Conservation (phyloP, 176 grass and related monocot genomes). For the Raddia guianensis region DNA sequence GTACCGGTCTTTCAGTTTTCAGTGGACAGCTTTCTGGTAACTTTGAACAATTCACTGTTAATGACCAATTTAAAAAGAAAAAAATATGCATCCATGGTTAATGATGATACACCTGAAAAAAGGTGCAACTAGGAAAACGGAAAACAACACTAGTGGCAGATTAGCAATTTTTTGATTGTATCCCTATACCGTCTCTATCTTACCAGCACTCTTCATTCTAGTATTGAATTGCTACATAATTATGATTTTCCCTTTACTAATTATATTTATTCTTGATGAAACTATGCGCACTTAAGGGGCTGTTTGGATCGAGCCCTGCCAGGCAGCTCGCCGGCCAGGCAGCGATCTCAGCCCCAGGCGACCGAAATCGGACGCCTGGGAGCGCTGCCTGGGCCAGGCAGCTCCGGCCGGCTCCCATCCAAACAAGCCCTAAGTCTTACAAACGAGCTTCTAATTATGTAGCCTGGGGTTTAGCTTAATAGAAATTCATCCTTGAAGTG, state of each 20-base stretch:
- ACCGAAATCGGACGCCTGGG: too few relatives aligned
- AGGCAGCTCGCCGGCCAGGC: too few relatives aligned
- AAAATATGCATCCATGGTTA: conserved; percentile 12
- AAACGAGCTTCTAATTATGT: background rate
- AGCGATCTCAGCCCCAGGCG: too few relatives aligned
- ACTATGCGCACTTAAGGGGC: background rate
- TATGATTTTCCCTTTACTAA: conserved; percentile 19
- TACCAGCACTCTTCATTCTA: background rate
- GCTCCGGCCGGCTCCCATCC: too few relatives aligned
- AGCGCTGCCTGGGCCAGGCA: too few relatives aligned
- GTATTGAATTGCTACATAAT: background rate
- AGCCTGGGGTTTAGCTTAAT: background rate
- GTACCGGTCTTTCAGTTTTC: conserved; percentile 19
- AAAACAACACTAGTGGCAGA: background rate
- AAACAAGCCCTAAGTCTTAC: too few relatives aligned
- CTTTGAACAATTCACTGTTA: conserved; percentile 31
- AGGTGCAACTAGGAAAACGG: background rate
- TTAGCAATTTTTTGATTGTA: background rate
- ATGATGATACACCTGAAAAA: background rate
- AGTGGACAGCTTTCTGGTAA: conserved; percentile 46
- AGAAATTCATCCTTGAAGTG: background rate
- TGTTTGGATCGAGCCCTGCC: too few relatives aligned
- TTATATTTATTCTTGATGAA: background rate
- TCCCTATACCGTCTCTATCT: background rate
- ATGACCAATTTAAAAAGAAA: conserved; percentile 14